Percentiles rank a stretch among this genome's conserved stretches.
Conservation (phyloP, 805 yeast genomes). For the Wickerhamomyces mucosus region DNA sequence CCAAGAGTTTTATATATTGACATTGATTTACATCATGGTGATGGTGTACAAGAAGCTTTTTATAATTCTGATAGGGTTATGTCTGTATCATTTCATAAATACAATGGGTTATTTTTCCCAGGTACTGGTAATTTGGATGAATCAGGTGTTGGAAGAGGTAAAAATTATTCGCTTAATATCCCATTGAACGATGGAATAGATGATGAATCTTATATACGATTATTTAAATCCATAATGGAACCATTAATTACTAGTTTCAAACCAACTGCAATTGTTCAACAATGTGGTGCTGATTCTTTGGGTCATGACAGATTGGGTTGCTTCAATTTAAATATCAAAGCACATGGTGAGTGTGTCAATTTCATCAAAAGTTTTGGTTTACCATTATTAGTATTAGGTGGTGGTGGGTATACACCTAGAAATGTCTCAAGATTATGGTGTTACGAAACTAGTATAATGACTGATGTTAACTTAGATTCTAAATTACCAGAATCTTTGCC, state of each 20-base stretch:
- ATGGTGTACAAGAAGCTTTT: slow-evolving; percentile 96
- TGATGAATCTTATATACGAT: slow-evolving; percentile 70
- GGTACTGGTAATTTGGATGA: slow-evolving; percentile 94
- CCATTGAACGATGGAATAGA: slow-evolving; percentile 95
- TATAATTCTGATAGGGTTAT: slow-evolving; percentile 91
- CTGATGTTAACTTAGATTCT: slow-evolving; percentile 53
- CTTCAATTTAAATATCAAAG: slow-evolving; percentile 83
- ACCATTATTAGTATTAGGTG: slow-evolving; percentile 89
- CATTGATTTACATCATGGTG: slow-evolving; percentile 94
- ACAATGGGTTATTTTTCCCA: slow-evolving; percentile 90
- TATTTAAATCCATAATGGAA: slow-evolving; percentile 78
- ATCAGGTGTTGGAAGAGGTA: slow-evolving; percentile 81
- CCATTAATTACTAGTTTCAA: slow-evolving; percentile 87
- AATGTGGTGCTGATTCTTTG: slow-evolving; percentile 95
- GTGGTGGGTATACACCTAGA: slow-evolving; percentile 97
- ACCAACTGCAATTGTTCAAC: slow-evolving; percentile 90
- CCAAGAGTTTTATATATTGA: slow-evolving; percentile 91
- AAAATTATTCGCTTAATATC: slow-evolving; percentile 79
- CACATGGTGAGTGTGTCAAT: slow-evolving; percentile 93
- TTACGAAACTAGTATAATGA: slow-evolving; percentile 78
- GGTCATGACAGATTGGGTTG: slow-evolving; percentile 92
- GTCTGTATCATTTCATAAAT: slow-evolving; percentile 95
- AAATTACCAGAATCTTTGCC: slow-evolving; percentile 49
- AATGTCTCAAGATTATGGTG: slow-evolving; percentile 95
- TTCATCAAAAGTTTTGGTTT: slow-evolving; percentile 81